A percentile compares a stretch with the other conserved stretches of the same genome.
These are phyloP conservation scores for Fusarium burgessii DNA, from an alignment of 2,329 filamentous ascomycete species.

Conservation along the genomic window DNA sequence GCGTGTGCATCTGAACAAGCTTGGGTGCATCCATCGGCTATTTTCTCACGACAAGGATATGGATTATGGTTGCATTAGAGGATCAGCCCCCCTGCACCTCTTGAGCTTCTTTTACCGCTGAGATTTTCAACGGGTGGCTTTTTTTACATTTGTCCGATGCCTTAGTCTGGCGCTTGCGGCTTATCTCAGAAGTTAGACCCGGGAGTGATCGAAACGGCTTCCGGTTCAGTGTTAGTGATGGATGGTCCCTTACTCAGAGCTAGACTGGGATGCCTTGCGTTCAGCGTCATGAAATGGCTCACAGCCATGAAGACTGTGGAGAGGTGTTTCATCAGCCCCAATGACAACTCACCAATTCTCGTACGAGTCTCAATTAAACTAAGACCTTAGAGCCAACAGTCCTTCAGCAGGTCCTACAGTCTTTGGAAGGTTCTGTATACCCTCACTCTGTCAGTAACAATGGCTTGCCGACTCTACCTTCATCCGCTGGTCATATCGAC, in stretches of 20 bases:
- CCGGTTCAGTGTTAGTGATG: neutral
- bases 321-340: neutral
- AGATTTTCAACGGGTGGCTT: neutral
- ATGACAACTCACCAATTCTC: neutral
- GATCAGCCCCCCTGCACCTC: neutral
- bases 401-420: neutral
- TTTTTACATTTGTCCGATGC: neutral
- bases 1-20: neutral
- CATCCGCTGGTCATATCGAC: constrained; percentile 37
- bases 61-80: constrained; percentile 8
- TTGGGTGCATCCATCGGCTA: constrained; percentile 7
- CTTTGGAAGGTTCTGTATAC: neutral
- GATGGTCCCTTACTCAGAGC: neutral
- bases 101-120: neutral
- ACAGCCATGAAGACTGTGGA: neutral
- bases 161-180: neutral
- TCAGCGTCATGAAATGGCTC: neutral
- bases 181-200: constrained; percentile 21
- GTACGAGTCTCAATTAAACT: neutral
- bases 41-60: neutral
- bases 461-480: constrained; percentile 32
- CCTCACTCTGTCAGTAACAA: constrained; percentile 6
- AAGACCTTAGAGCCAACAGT: neutral
- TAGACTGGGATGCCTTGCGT: neutral
- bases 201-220: neutral